Conservation (phyloP, 345 rosid species). For the Iberis pinnata region DNA sequence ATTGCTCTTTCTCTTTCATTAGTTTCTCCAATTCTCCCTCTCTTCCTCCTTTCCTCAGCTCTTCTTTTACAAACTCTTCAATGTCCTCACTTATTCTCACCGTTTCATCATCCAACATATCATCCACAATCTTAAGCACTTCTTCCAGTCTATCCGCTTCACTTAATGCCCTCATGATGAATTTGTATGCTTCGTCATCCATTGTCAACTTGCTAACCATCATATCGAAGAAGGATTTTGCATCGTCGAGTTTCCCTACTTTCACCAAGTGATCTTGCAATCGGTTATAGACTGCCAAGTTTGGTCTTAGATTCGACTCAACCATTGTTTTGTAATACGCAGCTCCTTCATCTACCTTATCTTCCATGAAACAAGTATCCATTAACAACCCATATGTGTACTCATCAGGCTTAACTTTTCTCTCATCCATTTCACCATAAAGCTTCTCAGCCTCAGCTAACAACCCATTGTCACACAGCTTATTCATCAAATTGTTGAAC, state of each 20-base stretch:
- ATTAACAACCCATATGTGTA: slow-evolving; percentile 59
- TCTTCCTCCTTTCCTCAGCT: slow-evolving; percentile 64
- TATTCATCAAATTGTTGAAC: slow-evolving; percentile 72
- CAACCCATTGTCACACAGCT: slow-evolving; percentile 59
- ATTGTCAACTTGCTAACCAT: slow-evolving; percentile 87
- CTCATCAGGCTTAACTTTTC: slow-evolving; percentile 79
- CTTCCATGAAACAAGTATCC: slow-evolving; percentile 65
- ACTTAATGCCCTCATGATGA: slow-evolving; percentile 61
- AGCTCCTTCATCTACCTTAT: slow-evolving; percentile 71
- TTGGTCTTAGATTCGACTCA: slow-evolving; percentile 64
- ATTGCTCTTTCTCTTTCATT: slow-evolving; percentile 75
- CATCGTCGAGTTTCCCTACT: slow-evolving; percentile 63
- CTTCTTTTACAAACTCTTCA: slow-evolving; percentile 67
- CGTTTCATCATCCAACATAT: slow-evolving; percentile 61
- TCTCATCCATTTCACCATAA: slow-evolving; percentile 66
- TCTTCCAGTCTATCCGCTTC: slow-evolving; percentile 62
- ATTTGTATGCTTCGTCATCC: slow-evolving; percentile 67
- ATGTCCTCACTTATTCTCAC: slow-evolving; percentile 52
- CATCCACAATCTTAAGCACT: slow-evolving; percentile 66
- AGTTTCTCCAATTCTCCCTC: slow-evolving; percentile 69
- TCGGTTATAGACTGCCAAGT: slow-evolving; percentile 60
- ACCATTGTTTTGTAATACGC: slow-evolving; percentile 66
- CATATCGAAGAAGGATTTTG: slow-evolving; percentile 59
- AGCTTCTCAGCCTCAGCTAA: slow-evolving; percentile 66
- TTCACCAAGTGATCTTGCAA: slow-evolving; percentile 58